Evolutionary conservation across 306 rosid genomes (phyloP), one percentile per base, ranked within the genome.

Genomic region (Heteromeles arbutifolia): DNA sequence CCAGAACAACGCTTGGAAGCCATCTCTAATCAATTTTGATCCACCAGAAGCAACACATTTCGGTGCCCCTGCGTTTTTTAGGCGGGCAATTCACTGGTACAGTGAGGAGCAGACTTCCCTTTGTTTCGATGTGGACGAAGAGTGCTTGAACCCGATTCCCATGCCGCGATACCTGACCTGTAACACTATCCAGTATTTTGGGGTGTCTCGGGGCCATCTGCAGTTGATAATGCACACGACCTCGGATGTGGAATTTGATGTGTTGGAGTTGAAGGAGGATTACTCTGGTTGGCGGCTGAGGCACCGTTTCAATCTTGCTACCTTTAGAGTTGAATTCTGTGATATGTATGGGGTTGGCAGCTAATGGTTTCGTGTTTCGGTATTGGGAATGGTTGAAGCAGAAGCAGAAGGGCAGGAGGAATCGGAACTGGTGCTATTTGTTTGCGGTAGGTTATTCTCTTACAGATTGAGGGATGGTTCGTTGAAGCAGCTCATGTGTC

Each of bases 251-350:
- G 73, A 43, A 15, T 28, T 68, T 0, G 73, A 68, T 68, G 73
- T 68, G 39, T 68, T 44, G 26, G 73, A 68, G 58, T 68, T 68
- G 56, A 7, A 68, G 73, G 45, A 68, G 14, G 57, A 68, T 45
- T 68, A 68, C 37, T 68, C 73, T 44, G 73, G 7, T 13, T 68
- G 73, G 73, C 44, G 22, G 4, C 34, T 45, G 57, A 68, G 39
- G 73, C 45, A 68, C 56, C 73, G 15, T 43, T 15, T 68, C 58
- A 68, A 68, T 68, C 22, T 68, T 68, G 73, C 17, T 22, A 4
- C 32, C 19, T 48, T 48, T 12, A 48, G 54, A 48, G 17, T 48
- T 4, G 54, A 13, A 12, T 48, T 48, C 54, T 17, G 54, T 48
- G 54, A 4, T 14, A 11, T 3, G 19, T 48, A 48, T 11, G 15